Evolutionary conservation across 1,284 basidiomycete genomes (phyloP).

Genomic region (Baeospora myosura): DNA sequence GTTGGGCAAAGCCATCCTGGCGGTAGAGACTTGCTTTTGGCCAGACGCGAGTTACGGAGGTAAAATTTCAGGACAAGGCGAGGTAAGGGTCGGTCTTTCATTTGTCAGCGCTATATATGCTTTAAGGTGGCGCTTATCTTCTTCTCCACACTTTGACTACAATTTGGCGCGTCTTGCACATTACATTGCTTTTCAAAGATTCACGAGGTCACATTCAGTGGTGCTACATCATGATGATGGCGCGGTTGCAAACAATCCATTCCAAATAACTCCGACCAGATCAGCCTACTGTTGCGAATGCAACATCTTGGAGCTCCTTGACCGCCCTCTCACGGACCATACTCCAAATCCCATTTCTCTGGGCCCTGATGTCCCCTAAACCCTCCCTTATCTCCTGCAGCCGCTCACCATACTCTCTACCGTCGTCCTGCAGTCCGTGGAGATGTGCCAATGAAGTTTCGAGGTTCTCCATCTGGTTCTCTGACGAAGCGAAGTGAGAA

Average conservation of each 20-base stretch:
- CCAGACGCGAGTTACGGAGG: too few species aligned
- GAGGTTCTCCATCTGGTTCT: slow-evolving; percentile 57
- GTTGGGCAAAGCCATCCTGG: slow-evolving; percentile 43
- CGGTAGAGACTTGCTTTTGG: too few species aligned
- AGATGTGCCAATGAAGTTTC: slow-evolving; percentile 66
- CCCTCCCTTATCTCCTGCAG: slow-evolving; percentile 73
- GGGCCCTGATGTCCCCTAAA: slow-evolving; percentile 60
- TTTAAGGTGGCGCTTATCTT: too few species aligned
- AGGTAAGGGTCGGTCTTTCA: too few species aligned
- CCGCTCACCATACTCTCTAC: slow-evolving; percentile 72
- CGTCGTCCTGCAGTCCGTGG: slow-evolving; percentile 74
- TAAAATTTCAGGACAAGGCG: too few species aligned
- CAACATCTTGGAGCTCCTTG: slow-evolving; percentile 62
- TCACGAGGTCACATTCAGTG: too few species aligned
- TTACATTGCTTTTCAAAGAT: too few species aligned
- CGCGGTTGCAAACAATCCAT: too few species aligned
- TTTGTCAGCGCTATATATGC: too few species aligned
- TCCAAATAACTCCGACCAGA: slow-evolving; percentile 7
- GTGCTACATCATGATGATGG: too few species aligned
- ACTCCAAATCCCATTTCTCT: slow-evolving; percentile 67
- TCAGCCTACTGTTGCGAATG: slow-evolving; percentile 33
- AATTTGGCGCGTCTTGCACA: too few species aligned
- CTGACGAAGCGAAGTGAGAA: slow-evolving; percentile 55
- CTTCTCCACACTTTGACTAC: too few species aligned
- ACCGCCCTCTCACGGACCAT: slow-evolving; percentile 64